Evolutionary conservation across 140 eudicot species (phyloP), one percentile per base, ranked within the genome.

Genomic region (Senecio squalidus): DNA sequence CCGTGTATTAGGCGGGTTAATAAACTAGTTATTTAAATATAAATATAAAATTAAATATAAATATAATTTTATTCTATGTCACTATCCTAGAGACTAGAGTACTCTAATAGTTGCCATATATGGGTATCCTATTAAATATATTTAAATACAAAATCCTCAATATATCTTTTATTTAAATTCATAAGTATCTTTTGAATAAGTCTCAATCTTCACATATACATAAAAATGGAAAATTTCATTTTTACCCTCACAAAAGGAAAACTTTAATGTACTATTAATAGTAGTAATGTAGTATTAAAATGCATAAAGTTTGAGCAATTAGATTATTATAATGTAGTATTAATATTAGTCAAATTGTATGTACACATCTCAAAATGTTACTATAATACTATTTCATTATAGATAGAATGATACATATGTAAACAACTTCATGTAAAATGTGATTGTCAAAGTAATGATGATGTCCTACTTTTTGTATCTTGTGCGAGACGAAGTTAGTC

Each of bases 121-220:
- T 60, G 39, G n/a, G 41, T 26, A 15, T 60, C 4, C 25, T 41
- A 41, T 43, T 4, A 60, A 29, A 40, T 34, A 30, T 1, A 40
- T 39, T 15, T 60, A 16, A 60, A 40, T 23, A 16, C 54, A 41
- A 41, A 40, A 60, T 24, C 25, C 2, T 59, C 5, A 25, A 26
- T 59, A 26, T 59, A 59, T 59, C 66, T 40, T 41, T 58, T 24
- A 7, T 24, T 5, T 24, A 11, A 34, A 36, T 6, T 38, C 45
- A 55, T 47, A 47, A 23, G 14, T 29, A 55, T 55, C 44, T 6
- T 33, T 21, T 55, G 27, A 55, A 58, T 39, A 3, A 38, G 63
- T 57, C 25, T 24, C 51, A 58, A 58, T 39, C 65, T 58, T 16
- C 66, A 39, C 40, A 41, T 40, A 59, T 40, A 41, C 41, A 39